These are phyloP conservation scores for Casuarina equisetifolia DNA, from an alignment of 306 rosid genomes.

Conservation along the genomic window DNA sequence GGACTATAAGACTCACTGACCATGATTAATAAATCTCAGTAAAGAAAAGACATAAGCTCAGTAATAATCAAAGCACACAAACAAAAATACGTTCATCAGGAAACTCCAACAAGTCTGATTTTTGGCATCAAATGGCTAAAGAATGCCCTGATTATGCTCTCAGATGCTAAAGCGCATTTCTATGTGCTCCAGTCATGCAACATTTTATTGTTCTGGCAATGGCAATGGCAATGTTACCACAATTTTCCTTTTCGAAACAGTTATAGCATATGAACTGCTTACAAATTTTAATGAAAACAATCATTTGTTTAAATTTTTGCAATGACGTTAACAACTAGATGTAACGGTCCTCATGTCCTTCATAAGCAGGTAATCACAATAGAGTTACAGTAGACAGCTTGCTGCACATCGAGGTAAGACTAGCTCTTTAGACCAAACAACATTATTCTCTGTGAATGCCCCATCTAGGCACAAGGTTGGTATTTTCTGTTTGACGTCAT, in stretches of 20 bases:
- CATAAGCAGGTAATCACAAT: neutral
- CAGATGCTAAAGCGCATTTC: neutral
- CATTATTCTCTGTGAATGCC: neutral
- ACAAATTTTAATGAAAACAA: neutral
- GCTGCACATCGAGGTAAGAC: neutral
- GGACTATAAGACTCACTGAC: constrained; percentile 21
- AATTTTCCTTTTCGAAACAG: neutral
- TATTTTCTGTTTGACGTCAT: neutral
- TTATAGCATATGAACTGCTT: neutral
- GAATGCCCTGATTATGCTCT: neutral
- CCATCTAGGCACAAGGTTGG: neutral
- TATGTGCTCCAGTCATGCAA: neutral
- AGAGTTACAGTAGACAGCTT: neutral
- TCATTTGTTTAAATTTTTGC: neutral
- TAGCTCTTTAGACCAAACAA: neutral
- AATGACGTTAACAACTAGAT: neutral
- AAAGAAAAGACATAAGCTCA: constrained; percentile 8
- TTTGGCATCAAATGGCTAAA: neutral
- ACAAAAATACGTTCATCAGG: neutral
- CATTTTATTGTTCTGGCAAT: neutral
- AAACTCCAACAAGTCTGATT: neutral
- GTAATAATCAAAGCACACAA: neutral
- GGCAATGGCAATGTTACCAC: neutral
- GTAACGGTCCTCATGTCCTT: neutral
- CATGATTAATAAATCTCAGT: neutral